These are phyloP conservation scores for Saturnispora saitoi DNA, from an alignment of 805 yeast genomes.

Conservation along the genomic window DNA sequence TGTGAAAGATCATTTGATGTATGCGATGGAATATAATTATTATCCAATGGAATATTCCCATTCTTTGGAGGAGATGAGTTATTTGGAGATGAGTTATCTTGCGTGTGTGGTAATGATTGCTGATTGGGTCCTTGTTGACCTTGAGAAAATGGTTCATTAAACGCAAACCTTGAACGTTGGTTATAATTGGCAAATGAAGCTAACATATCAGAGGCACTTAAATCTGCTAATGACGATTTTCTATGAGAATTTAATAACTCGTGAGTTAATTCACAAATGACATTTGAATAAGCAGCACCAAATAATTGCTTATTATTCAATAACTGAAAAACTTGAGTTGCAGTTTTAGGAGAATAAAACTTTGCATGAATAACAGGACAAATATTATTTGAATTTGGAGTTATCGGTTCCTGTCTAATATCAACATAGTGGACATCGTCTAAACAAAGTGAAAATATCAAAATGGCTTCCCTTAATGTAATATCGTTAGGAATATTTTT, in stretches of 20 bases:
- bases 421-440: conserved; percentile 42
- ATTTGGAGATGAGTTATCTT: conserved; percentile 9
- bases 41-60: background rate
- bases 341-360: conserved; percentile 37
- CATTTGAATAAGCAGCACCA: conserved; percentile 39
- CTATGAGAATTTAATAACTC: background rate
- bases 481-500: conserved; percentile 58
- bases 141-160: background rate
- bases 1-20: background rate
- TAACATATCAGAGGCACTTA: conserved; percentile 3
- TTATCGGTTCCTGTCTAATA: conserved; percentile 25
- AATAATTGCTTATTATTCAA: conserved; percentile 37
- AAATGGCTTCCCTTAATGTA: conserved; percentile 54
- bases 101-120: background rate
- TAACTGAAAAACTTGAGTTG: conserved; percentile 34
- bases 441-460: conserved; percentile 60
- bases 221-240: conserved; percentile 4
- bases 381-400: conserved; percentile 13
- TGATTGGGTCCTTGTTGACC: background rate
- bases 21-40: conserved; percentile 1
- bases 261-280: conserved; percentile 30
- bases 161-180: conserved; percentile 6
- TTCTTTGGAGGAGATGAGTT: conserved; percentile 8
- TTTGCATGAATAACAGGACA: conserved; percentile 36
- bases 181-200: conserved; percentile 6